Conservation (phyloP, 2,329 filamentous ascomycete genomes). For the Madurella fahalii region DNA sequence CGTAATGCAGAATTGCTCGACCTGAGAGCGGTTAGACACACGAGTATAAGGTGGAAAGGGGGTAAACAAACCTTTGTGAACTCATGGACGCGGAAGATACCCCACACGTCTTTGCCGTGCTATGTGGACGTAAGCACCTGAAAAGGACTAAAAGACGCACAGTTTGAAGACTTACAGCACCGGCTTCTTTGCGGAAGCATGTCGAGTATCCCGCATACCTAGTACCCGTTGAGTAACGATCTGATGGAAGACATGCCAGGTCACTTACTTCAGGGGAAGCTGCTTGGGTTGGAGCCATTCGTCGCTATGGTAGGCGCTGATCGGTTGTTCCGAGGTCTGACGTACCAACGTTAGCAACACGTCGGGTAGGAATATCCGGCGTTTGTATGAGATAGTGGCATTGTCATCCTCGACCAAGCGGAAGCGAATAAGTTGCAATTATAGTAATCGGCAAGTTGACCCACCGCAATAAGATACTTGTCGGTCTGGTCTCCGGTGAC, state of each 20-base stretch:
- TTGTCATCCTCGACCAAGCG: too few relatives aligned
- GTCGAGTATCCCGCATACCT: constrained; percentile 87
- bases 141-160: neutral
- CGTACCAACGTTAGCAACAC: neutral
- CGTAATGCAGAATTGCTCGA: constrained; percentile 46
- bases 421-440: too few relatives aligned
- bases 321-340: constrained; percentile 81
- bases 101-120: constrained; percentile 79
- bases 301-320: constrained; percentile 86
- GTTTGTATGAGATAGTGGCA: too few relatives aligned
- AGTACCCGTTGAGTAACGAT: neutral
- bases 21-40: constrained; percentile 60
- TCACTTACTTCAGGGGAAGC: constrained; percentile 65
- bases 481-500: constrained; percentile 86
- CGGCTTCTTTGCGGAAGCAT: constrained; percentile 94
- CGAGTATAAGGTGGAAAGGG: too few relatives aligned
- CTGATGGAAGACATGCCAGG: neutral
- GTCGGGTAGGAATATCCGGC: neutral
- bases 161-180: constrained; percentile 34
- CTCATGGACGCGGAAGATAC: constrained; percentile 95
- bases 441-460: neutral
- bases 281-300: constrained; percentile 87
- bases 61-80: constrained; percentile 73
- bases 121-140: constrained; percentile 5
- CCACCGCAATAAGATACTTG: constrained; percentile 65